A percentile compares a stretch with the other conserved stretches of the same genome.
These are phyloP conservation scores for Coprinellus aureogranulatus DNA, from an alignment of 768 basidiomycete species.

Conservation along the genomic window DNA sequence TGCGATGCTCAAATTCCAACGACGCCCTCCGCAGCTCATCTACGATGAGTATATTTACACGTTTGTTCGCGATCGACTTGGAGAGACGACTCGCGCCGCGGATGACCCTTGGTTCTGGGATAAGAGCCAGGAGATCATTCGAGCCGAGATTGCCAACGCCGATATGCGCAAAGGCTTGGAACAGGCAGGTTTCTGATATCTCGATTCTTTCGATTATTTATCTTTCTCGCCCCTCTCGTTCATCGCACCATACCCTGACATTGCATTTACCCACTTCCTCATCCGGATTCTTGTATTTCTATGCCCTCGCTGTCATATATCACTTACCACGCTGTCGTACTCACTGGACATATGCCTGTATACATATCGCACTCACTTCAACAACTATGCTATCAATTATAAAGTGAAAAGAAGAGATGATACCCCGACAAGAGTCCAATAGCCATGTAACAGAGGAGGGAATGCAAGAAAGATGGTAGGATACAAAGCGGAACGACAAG, in stretches of 20 bases:
- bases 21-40: constrained; percentile 45
- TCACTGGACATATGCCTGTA: neutral
- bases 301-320: neutral
- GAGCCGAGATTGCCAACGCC: constrained; percentile 55
- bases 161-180: constrained; percentile 68
- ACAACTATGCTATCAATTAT: constrained; percentile 1
- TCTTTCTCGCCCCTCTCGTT: neutral
- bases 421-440: neutral
- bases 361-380: neutral
- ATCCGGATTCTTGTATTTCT: neutral
- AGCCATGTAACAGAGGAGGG: neutral
- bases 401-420: neutral
- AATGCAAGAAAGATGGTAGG: constrained; percentile 4
- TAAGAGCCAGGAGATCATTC: constrained; percentile 59
- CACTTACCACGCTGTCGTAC: neutral
- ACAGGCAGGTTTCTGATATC: constrained; percentile 58
- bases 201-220: neutral
- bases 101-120: constrained; percentile 56
- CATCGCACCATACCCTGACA: neutral
- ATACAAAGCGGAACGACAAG: neutral
- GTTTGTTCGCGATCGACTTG: constrained; percentile 49
- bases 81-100: constrained; percentile 31
- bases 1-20: constrained; percentile 57
- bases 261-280: too few species aligned
- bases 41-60: constrained; percentile 43